Conservation (phyloP, 1,284 basidiomycete species). For the Melanopsichium pennsylvanicum region DNA sequence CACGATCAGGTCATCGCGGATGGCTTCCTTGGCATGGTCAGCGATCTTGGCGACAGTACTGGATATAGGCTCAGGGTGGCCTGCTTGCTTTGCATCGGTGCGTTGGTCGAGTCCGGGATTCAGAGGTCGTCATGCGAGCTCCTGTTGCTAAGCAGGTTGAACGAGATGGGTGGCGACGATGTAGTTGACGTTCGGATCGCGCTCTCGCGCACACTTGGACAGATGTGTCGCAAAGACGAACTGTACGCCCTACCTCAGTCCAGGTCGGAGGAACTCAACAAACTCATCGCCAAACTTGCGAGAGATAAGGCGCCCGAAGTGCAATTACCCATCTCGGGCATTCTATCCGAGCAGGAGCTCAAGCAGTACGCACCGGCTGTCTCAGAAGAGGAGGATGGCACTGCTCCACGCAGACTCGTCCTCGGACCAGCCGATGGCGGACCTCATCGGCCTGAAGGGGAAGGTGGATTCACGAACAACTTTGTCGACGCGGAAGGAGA, state of each 20-base stretch:
- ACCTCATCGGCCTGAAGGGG: constrained; percentile 35
- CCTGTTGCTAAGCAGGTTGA: constrained; percentile 73
- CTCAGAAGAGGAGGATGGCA: constrained; percentile 1
- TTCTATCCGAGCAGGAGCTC: constrained; percentile 36
- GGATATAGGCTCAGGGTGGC: constrained; percentile 62
- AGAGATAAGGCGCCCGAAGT: constrained; percentile 57
- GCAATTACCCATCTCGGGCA: constrained; percentile 33
- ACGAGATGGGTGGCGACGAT: constrained; percentile 73
- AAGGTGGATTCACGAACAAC: constrained; percentile 25
- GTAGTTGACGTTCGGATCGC: constrained; percentile 88
- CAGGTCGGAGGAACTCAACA: constrained; percentile 39
- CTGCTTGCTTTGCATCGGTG: constrained; percentile 51
- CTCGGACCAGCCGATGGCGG: constrained; percentile 61
- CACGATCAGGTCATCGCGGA: constrained; percentile 53
- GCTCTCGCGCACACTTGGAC: constrained; percentile 75
- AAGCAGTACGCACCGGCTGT: background rate
- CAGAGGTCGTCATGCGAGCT: constrained; percentile 69
- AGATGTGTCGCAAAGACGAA: constrained; percentile 66
- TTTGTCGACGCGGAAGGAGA: constrained; percentile 29
- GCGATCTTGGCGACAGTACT: constrained; percentile 52
- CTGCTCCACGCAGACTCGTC: constrained; percentile 34
- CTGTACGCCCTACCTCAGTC: constrained; percentile 59
- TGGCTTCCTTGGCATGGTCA: constrained; percentile 62
- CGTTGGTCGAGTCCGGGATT: constrained; percentile 49
- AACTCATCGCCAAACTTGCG: constrained; percentile 48